phyloP scores from a whole-genome alignment of 345 rosid genomes.

The Bruguiera sexangula region DNA sequence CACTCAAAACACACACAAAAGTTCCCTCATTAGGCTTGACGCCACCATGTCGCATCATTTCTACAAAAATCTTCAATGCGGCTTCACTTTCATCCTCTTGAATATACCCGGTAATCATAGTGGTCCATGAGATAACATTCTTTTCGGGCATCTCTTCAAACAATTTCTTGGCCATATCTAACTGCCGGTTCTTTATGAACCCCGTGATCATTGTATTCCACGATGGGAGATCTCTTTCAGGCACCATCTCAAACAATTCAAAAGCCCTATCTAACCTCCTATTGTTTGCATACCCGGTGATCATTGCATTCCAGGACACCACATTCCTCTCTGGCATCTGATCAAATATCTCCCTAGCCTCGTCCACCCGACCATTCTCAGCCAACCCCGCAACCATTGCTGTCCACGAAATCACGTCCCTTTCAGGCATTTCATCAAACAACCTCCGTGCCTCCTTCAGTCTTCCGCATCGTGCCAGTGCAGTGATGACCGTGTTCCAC shows the following conservation, averaged over 20 bases:
- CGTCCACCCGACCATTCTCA: constrained; percentile 54
- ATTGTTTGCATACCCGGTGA: constrained; percentile 65
- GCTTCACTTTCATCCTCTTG: constrained; percentile 49
- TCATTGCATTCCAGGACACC: constrained; percentile 74
- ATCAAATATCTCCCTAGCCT: constrained; percentile 55
- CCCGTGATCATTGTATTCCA: constrained; percentile 82
- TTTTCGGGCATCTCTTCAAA: constrained; percentile 51
- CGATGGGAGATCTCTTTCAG: constrained; percentile 55
- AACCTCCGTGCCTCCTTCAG: constrained; percentile 50
- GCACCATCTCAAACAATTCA: constrained; percentile 51
- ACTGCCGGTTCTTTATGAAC: constrained; percentile 46
- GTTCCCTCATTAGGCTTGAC: constrained; percentile 60
- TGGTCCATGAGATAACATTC: constrained; percentile 74
- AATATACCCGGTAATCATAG: constrained; percentile 63
- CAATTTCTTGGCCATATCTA: constrained; percentile 42
- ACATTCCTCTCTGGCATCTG: constrained; percentile 57
- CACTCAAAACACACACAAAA: constrained; percentile 55
- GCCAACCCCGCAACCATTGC: constrained; percentile 57
- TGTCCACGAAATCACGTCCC: constrained; percentile 78
- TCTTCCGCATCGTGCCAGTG: constrained; percentile 49
- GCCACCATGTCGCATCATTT: constrained; percentile 46
- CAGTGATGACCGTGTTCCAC: constrained; percentile 55
- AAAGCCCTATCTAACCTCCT: constrained; percentile 53
- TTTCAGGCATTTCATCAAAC: constrained; percentile 51
- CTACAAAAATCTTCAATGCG: constrained; percentile 48